phyloP scores from a whole-genome alignment of 805 yeast species.

The Myxozyma lipomycoides region DNA sequence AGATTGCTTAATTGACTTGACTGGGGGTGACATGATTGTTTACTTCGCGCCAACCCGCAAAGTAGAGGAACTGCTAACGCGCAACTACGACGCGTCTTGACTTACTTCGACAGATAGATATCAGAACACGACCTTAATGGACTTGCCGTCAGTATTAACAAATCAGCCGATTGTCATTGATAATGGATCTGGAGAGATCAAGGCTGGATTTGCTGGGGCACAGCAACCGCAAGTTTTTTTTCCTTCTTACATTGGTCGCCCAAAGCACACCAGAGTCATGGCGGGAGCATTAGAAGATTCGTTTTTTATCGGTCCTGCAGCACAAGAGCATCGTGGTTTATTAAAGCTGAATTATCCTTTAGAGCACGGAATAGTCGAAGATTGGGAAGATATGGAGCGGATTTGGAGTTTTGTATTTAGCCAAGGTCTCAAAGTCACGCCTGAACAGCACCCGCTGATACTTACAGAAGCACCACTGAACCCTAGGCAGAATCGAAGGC shows the following conservation, averaged over 20 bases:
- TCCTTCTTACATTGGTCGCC: slow-evolving; percentile 69
- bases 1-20: too few species aligned
- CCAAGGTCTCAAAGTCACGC: slow-evolving; percentile 51
- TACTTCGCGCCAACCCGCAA: too few species aligned
- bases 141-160: slow-evolving; percentile 15
- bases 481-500: slow-evolving; percentile 58
- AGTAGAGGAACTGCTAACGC: too few species aligned
- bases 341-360: slow-evolving; percentile 67
- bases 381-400: slow-evolving; percentile 85
- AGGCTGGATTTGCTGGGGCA: slow-evolving; percentile 92
- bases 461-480: slow-evolving; percentile 88
- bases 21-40: too few species aligned
- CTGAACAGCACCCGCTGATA: slow-evolving; percentile 73
- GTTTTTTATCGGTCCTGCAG: slow-evolving; percentile 63
- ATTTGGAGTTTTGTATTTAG: slow-evolving; percentile 69
- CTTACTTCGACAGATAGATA: too few species aligned
- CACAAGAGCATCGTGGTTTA: slow-evolving; percentile 76
- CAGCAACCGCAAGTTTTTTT: slow-evolving; percentile 67
- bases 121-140: too few species aligned
- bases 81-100: too few species aligned
- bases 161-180: slow-evolving; percentile 78
- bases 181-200: slow-evolving; percentile 78
- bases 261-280: slow-evolving; percentile 80
- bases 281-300: slow-evolving; percentile 65
- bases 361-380: slow-evolving; percentile 67